Conservation (phyloP, 2,329 filamentous ascomycete species). For the Lasiodiplodia citricola region DNA sequence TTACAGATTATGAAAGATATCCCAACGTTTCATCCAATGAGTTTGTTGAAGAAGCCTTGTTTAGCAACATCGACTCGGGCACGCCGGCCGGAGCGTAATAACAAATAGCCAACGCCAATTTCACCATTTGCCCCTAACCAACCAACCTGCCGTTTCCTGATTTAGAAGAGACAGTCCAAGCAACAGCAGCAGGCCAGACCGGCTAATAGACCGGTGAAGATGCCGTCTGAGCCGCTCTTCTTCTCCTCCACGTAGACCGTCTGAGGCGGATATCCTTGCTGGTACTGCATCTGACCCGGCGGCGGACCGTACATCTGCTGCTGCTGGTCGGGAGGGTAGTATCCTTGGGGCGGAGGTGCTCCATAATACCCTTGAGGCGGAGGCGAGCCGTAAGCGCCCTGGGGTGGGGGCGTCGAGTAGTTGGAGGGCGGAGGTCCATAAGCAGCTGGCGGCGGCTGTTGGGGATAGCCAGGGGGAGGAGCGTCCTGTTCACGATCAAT, state of each 20-base stretch:
- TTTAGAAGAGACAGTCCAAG: conserved; percentile 15
- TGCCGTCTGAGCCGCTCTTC: conserved; percentile 15
- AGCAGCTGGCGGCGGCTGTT: conserved; percentile 16
- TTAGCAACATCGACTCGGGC: not conserved
- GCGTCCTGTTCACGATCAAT: not conserved
- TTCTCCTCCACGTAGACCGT: conserved; percentile 13
- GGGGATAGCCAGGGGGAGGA: conserved; percentile 19
- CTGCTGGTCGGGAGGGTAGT: conserved; percentile 15
- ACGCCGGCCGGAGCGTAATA: not conserved
- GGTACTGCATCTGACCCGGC: conserved; percentile 15
- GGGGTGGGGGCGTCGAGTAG: conserved; percentile 14
- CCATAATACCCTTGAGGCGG: conserved; percentile 5
- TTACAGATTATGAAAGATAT: conserved; percentile 1
- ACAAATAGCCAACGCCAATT: not conserved
- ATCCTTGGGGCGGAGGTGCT: conserved; percentile 12
- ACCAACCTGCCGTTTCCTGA: not conserved
- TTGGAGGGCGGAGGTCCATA: conserved; percentile 15
- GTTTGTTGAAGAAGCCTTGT: not conserved
- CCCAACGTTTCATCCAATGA: not conserved
- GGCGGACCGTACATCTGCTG: conserved; percentile 16
- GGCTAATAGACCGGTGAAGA: conserved; percentile 1
- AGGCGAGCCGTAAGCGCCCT: not conserved
- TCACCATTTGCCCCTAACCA: not conserved
- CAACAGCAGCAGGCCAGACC: conserved; percentile 20
- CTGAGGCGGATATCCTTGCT: conserved; percentile 17